Base-by-base conservation (phyloP, 2,329 filamentous ascomycete species). In the Ilyonectria sp. region DNA sequence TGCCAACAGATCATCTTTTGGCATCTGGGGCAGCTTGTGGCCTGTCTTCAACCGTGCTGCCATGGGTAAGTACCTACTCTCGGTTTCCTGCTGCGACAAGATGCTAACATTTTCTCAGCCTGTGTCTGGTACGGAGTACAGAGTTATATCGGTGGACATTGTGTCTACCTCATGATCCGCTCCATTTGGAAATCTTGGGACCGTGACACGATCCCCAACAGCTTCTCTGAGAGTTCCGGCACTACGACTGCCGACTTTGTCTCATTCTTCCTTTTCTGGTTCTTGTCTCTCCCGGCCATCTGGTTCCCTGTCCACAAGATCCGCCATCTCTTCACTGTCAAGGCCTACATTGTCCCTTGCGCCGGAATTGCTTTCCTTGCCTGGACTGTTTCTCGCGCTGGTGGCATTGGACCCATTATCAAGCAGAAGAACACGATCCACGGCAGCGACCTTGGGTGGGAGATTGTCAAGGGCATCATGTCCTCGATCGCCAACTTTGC, bases 281-380 rank as follows among this genome's bases (percentile, higher is more conserved):
- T 94, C 2, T 84, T 87, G 69, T 95, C 92, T 2, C 85, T 97
- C 1, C 94, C 94, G 0, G 94, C 94, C 21, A 91, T 97, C 68
- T 97, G 93, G 91, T 95, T 96, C 73, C 94, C 94, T 0, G 94
- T 97, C 1, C 93, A 97, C 81, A 90, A 95, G 82, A 91, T 97
- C 75, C 90, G 94, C 52, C 94, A 97, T 79, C 84, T 97, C 4
- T 97, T 97, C 82, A 97, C 94, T 0, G 92, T 94, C 77, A 98
- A 98, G 83, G 91, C 95, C 0, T 93, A 90, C 77, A 89, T 97
- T 67, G 94, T 96, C 0, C 95, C 95, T 0, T 86, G 87, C 43
- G 94, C 94, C n/a, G 94, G 93, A 57, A 85, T 97, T 56, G 90
- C 93, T 15, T 96, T 96, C 80, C 93, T 97, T 80, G 92, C 94